Base-by-base conservation (phyloP, 2,329 filamentous ascomycete species). In the Ceratocystis cacaofunesta region DNA sequence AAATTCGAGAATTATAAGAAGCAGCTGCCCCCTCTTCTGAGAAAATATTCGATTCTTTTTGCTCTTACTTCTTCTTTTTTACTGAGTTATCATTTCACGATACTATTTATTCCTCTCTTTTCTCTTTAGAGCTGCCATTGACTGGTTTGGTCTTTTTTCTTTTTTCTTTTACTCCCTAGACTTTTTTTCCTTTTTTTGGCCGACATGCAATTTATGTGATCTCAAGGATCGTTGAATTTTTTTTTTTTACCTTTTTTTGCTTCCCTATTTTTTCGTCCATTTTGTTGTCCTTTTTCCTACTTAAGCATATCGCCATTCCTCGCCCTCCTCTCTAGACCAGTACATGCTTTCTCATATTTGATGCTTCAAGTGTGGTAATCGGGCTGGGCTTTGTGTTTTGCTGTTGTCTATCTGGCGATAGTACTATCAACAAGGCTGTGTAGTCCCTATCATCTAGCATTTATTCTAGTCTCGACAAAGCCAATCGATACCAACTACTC, bases 101-200 rank as follows among this genome's bases (percentile, higher is more conserved):
- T 28, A 52, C 25, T 15, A 25, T 25, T 52, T 52, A 1, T 52
- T 52, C 15, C 25, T 15, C 2, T 22, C 6, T 52, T 28, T 52
- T 52, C 22, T 52, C 15, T 22, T 52, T 15, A 19, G 10, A 41
- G 36, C 12, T 25, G 8, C 22, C 19, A 19, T 52, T 52, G 22
- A 8, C 25, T 10, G 48, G 12, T 10, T 22, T 25, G 48, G 22
- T 28, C 1, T 25, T 12, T 52, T 22, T 50, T n/a, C 8, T 48
- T 15, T 2, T 15, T 52, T 52, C 70, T 70, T 69, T 70, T 71
- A 70, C 66, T 68, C 66, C 65, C 62, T 62, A 25, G 64, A 48
- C 63, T 66, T 68, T 69, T 68, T 68, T 63, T 66, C 63, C 69
- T 68, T 61, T 68, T 65, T 50, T 50, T 17, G 7, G n/a, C 55